phyloP scores from a whole-genome alignment of 2,329 filamentous ascomycete species.

The Fusarium sp. region DNA sequence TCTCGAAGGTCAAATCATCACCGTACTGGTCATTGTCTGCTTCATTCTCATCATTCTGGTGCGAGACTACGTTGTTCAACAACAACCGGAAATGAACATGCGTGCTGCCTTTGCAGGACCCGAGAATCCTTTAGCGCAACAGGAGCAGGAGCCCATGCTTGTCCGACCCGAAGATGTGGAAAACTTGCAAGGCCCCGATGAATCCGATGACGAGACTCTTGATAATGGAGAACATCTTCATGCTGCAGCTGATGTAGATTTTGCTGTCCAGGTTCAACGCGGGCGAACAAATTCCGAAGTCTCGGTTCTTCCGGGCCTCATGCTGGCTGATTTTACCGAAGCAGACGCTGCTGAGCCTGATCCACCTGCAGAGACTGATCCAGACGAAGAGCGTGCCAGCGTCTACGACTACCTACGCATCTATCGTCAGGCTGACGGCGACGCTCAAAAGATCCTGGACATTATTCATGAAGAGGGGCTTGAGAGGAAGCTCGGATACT shows the following conservation, averaged over 20 bases:
- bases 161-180: conserved; percentile 41
- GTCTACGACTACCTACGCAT: conserved; percentile 59
- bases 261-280: conserved; percentile 23
- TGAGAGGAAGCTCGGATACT: conserved; percentile 67
- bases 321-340: conserved; percentile 17
- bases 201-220: conserved; percentile 49
- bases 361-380: conserved; percentile 1
- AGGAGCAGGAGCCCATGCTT: conserved; percentile 43
- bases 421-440: conserved; percentile 69
- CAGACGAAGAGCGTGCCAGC: conserved; percentile 39
- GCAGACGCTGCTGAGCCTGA: conserved; percentile 12
- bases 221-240: conserved; percentile 42
- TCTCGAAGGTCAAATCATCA: conserved; percentile 93
- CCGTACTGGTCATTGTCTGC: conserved; percentile 86
- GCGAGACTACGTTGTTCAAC: conserved; percentile 96
- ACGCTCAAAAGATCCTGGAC: conserved; percentile 67
- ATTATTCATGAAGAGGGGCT: conserved; percentile 71
- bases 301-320: conserved; percentile 13
- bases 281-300: conserved; percentile 29
- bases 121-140: conserved; percentile 46
- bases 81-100: conserved; percentile 92
- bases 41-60: conserved; percentile 99
- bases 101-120: conserved; percentile 70
- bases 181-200: conserved; percentile 38
- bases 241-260: conserved; percentile 23